These are phyloP conservation scores for Kalanchoe fedtschenkoi DNA, from an alignment of 164 flowering plant species.

Conservation along the genomic window DNA sequence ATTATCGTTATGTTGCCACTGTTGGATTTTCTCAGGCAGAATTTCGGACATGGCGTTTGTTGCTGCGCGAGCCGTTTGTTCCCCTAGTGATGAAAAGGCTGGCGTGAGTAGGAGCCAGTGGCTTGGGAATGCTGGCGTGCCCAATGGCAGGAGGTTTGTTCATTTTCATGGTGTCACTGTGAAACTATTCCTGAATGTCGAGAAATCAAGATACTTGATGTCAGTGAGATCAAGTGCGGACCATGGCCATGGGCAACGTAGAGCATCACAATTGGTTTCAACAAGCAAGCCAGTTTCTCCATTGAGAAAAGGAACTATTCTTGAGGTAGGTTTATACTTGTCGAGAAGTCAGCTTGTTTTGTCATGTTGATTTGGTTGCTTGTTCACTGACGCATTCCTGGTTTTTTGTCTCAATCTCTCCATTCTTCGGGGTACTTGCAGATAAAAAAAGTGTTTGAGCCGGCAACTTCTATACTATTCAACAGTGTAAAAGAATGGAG, in stretches of 20 bases:
- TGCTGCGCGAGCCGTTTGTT: neutral
- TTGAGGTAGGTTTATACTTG: neutral
- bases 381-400: neutral
- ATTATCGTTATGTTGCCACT: no score
- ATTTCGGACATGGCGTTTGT: neutral
- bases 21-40: no score
- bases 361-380: no score
- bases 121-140: neutral
- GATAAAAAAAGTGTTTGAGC: slow-evolving; percentile 15
- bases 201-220: slow-evolving; percentile 15
- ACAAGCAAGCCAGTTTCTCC: slow-evolving; percentile 9
- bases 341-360: no score
- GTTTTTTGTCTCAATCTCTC: neutral
- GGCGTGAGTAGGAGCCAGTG: neutral
- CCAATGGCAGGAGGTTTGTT: slow-evolving; percentile 8
- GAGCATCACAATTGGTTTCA: slow-evolving; percentile 8
- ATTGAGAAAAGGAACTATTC: neutral
- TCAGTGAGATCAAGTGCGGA: slow-evolving; percentile 10
- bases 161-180: slow-evolving; percentile 12
- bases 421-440: slow-evolving; percentile 1
- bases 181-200: slow-evolving; percentile 14
- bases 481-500: slow-evolving; percentile 26
- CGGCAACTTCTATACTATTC: slow-evolving; percentile 7
- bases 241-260: slow-evolving; percentile 9
- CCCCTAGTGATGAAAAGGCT: neutral